Conservation (phyloP, 495 filamentous ascomycete genomes). For the Hypomontagnella monticulosa region DNA sequence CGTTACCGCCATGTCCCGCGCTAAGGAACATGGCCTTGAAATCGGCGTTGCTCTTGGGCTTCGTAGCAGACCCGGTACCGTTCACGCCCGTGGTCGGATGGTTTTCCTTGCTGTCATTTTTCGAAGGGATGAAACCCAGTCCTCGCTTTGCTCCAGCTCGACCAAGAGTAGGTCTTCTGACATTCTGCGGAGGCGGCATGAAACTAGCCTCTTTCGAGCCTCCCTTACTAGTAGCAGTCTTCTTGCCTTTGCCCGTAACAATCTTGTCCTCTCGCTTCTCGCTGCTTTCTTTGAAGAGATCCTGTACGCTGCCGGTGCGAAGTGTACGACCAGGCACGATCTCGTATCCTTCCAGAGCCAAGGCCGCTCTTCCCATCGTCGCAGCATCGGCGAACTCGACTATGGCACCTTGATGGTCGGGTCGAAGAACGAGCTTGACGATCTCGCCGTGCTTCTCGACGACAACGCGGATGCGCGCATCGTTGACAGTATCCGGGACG, state of each 20-base stretch:
- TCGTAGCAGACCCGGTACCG: conserved; percentile 42
- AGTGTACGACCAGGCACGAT: conserved; percentile 72
- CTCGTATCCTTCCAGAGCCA: conserved; percentile 77
- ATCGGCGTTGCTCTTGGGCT: conserved; percentile 84
- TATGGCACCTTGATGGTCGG: conserved; percentile 85
- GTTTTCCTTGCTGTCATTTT: conserved; percentile 48
- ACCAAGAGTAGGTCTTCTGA: conserved; percentile 67
- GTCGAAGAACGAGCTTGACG: conserved; percentile 73
- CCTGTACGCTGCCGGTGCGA: conserved; percentile 71
- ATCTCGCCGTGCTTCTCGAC: conserved; percentile 71
- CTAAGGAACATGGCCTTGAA: conserved; percentile 80
- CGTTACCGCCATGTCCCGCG: conserved; percentile 19
- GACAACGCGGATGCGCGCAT: conserved; percentile 70
- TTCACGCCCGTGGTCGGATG: conserved; percentile 3
- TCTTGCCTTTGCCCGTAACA: conserved; percentile 53
- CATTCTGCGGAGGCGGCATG: conserved; percentile 61
- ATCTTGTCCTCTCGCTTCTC: conserved; percentile 63
- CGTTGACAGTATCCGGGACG: conserved; percentile 77
- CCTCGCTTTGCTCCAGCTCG: conserved; percentile 67
- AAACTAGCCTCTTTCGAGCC: conserved; percentile 43
- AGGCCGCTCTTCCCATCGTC: conserved; percentile 75
- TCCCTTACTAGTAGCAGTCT: conserved; percentile 52
- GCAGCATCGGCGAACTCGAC: conserved; percentile 79
- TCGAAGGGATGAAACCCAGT: conserved; percentile 53
- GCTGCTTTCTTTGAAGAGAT: conserved; percentile 70